phyloP scores from a whole-genome alignment of 768 basidiomycete species.

The Tylopilus sp. region DNA sequence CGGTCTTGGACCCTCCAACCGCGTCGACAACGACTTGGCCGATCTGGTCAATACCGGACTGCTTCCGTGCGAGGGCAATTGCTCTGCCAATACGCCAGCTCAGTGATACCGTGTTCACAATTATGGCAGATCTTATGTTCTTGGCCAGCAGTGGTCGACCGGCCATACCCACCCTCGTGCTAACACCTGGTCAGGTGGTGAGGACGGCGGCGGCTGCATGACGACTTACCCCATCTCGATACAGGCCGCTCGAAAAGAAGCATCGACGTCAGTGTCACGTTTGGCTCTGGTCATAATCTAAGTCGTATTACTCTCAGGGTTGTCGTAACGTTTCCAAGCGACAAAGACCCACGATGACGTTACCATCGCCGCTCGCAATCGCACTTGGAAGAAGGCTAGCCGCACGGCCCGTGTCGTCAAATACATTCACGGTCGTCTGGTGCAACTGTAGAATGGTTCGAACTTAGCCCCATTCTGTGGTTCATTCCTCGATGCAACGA shows the following conservation, averaged over 20 bases:
- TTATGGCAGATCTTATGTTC: conserved; percentile 38
- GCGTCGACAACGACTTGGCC: conserved; percentile 34
- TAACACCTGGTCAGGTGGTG: conserved; percentile 2
- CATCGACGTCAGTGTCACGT: conserved; percentile 42
- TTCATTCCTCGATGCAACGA: conserved; percentile 10
- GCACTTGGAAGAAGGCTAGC: conserved; percentile 31
- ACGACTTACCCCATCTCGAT: conserved; percentile 45
- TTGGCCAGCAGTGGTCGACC: conserved; percentile 37
- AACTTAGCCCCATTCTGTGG: not conserved
- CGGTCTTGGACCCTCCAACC: conserved; percentile 34
- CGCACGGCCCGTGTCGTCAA: conserved; percentile 25
- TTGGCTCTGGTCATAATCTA: conserved; percentile 44
- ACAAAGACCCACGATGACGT: conserved; percentile 26
- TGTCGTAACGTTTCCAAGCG: not conserved
- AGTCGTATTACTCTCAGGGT: conserved; percentile 11
- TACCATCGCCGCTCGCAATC: conserved; percentile 39
- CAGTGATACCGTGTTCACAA: conserved; percentile 53
- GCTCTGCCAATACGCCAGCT: conserved; percentile 64
- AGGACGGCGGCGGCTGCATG: not conserved
- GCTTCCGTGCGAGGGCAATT: conserved; percentile 48
- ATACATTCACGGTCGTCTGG: conserved; percentile 32
- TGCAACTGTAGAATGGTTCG: conserved; percentile 18
- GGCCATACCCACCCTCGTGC: conserved; percentile 44
- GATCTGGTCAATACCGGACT: conserved; percentile 39
- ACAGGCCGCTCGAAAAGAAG: conserved; percentile 43